Evolutionary conservation across 108 stramenopile genomes (phyloP), one percentile per base, ranked within the genome.

Genomic region (Cyclostephanos tholiformis): DNA sequence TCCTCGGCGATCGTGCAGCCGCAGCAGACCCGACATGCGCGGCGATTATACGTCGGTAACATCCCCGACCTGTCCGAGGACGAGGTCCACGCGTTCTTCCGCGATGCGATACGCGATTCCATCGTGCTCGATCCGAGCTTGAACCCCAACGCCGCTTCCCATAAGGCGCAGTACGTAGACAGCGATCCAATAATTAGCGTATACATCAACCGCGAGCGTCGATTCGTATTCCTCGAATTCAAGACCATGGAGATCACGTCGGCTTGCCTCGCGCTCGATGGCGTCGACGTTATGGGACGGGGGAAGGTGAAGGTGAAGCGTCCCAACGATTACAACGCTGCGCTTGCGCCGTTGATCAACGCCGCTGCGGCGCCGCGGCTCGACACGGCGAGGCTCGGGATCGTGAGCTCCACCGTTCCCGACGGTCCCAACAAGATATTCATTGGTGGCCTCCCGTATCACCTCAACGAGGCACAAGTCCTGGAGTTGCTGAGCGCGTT

Each of bases 391-490:
- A 85, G 80, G 32, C 78, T 98, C 35, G 96, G 97, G 14, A 97
- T 97, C 50, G 77, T 97, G n/a, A 74, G 81, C 19, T 72, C 82
- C 38, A 91, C 83, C 17, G 98, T 99, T n/a, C 87, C 85, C 22
- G 99, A 99, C 82, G 94, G 98, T 29, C 97, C 97, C 48, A 94
- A 98, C 83, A 99, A 98, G 85, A 87, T 99, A n/a, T 99, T 99
- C 72, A 89, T 99, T 62, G 98, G 99, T 16, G 99, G 99, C 13
- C 84, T 99, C 29, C 98, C 97, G 13, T 96, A 98, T 73, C 95
- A 98, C 69, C 77, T 99, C 50, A 80, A 82, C 8, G 98, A 98
- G 48, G 82, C 87, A 30, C 96, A 99, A 82, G 93, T 98, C 6
- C 69, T 90, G 63, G 97, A 99, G 84, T 82, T 99, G 51, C 76